Conservation (phyloP, 805 yeast genomes). For the Candida qinlingensis region DNA sequence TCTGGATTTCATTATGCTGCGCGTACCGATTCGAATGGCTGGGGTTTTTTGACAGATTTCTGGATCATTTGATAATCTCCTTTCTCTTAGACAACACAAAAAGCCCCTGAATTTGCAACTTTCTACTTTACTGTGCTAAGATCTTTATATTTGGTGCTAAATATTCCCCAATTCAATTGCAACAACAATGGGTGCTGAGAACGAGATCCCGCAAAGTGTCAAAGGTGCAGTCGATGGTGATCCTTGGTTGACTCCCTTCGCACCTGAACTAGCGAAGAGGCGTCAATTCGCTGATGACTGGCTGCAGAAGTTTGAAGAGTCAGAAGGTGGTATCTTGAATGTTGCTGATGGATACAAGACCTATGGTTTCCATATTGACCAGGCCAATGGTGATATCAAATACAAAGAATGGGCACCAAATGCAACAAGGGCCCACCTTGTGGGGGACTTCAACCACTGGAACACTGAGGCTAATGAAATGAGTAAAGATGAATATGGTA, state of each 20-base stretch:
- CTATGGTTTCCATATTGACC: slow-evolving; percentile 71
- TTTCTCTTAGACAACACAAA: no score
- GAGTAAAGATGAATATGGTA: slow-evolving; percentile 61
- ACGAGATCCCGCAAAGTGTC: slow-evolving; percentile 13
- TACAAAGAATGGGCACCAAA: slow-evolving; percentile 91
- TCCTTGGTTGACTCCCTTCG: slow-evolving; percentile 81
- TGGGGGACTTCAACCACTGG: slow-evolving; percentile 94
- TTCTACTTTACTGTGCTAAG: no score
- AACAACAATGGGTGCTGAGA: background rate
- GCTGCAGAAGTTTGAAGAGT: slow-evolving; percentile 45
- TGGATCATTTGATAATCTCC: no score
- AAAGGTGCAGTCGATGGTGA: slow-evolving; percentile 64
- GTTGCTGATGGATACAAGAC: slow-evolving; percentile 73
- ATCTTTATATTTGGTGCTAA: no score
- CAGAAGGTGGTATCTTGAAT: slow-evolving; percentile 60
- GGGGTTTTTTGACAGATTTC: no score
- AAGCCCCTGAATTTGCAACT: no score
- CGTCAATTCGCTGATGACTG: slow-evolving; percentile 61
- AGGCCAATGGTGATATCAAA: slow-evolving; percentile 36
- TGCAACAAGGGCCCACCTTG: slow-evolving; percentile 67
- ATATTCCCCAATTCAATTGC: no score
- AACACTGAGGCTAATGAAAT: slow-evolving; percentile 49
- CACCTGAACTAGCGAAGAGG: slow-evolving; percentile 63
- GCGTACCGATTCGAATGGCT: no score
- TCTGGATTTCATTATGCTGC: no score